A percentile compares a stretch with the other conserved stretches of the same genome.
phyloP scores from a whole-genome alignment of 1,139 yeast species.

The Meyerozyma guilliermondii region DNA sequence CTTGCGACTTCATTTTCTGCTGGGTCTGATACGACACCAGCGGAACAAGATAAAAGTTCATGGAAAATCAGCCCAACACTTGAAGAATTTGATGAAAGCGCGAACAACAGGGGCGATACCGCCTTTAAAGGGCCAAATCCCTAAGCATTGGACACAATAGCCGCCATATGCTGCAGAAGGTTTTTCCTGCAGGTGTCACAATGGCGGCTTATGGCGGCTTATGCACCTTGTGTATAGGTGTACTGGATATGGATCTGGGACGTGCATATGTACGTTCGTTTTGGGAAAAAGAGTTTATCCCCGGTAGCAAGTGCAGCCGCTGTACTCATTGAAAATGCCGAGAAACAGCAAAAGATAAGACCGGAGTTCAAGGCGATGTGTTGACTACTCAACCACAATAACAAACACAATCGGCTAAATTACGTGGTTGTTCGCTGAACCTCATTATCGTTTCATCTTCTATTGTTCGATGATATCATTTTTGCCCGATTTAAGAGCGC shows the following conservation, averaged over 20 bases:
- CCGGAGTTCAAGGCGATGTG: too few species aligned
- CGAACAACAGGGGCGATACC: too few species aligned
- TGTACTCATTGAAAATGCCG: too few species aligned
- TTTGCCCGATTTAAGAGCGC: too few species aligned
- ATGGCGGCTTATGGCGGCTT: not conserved
- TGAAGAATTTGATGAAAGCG: too few species aligned
- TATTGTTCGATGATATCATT: too few species aligned
- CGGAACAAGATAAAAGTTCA: constrained; percentile 30
- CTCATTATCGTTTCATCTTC: constrained; percentile 20
- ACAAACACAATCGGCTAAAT: not conserved
- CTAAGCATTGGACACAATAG: not conserved
- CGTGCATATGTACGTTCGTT: not conserved
- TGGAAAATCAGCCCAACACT: too few species aligned
- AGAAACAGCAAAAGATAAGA: too few species aligned
- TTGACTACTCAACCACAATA: too few species aligned
- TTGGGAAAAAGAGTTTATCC: not conserved
- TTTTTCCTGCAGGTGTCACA: not conserved
- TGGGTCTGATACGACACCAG: constrained; percentile 29
- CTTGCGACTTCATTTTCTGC: constrained; percentile 20
- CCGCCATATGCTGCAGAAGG: not conserved
- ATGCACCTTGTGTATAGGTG: not conserved
- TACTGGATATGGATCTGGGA: not conserved
- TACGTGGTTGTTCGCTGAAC: not conserved
- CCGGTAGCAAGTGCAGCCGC: not conserved
- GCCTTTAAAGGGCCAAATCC: too few species aligned